Base-by-base conservation (phyloP, 495 filamentous ascomycete species). In the Pyronema omphalodes region DNA sequence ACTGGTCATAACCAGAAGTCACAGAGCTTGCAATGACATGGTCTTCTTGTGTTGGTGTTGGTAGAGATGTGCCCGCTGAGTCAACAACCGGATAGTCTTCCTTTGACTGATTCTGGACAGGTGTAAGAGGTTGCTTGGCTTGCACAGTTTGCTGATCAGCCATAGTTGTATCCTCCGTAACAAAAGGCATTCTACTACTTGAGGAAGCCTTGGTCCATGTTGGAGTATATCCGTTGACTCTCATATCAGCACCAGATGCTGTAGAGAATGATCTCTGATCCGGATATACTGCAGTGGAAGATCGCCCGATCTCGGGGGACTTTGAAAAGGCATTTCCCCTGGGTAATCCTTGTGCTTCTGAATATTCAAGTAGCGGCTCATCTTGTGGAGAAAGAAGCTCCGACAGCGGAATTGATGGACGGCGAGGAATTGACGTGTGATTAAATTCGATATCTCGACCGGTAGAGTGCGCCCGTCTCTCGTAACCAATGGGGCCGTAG, bases 1-100 rank as follows among this genome's bases (percentile, higher is more conserved):
- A 41, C 15, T 41, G 39, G 7, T 41, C 39, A 17, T 7, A 34
- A 50, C 47, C 9, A 50, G 23, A 41, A 18, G 15, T 33, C 7
- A 29, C 52, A 40, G 51, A 23, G 19, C 33, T 35, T 35, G 9
- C 15, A 46, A 44, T 46, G 23, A 54, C 52, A 46, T 54, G 52
- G 23, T 54, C 52, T 8, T 54, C 52, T 19, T 54, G 52, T 14
- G 39, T 54, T 3, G 52, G 52, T 11, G 52, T 54, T 9, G 52
- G 52, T 9, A 54, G 29, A 23, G 52, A 52, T n/a, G 50, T 33
- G 19, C 9, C 40, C 40, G n/a, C 23, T 12, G 47, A 36, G 19
- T 50, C 47, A 12, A 36, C 1, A 19, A 5, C 47, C 29, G 35
- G 29, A 50, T 35, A 34, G 29, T 34, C 47, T 9, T 50, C 47